Evolutionary conservation across 1,139 yeast species (phyloP), one percentile per base, ranked within the genome.

Genomic region (Diutina rugosa): DNA sequence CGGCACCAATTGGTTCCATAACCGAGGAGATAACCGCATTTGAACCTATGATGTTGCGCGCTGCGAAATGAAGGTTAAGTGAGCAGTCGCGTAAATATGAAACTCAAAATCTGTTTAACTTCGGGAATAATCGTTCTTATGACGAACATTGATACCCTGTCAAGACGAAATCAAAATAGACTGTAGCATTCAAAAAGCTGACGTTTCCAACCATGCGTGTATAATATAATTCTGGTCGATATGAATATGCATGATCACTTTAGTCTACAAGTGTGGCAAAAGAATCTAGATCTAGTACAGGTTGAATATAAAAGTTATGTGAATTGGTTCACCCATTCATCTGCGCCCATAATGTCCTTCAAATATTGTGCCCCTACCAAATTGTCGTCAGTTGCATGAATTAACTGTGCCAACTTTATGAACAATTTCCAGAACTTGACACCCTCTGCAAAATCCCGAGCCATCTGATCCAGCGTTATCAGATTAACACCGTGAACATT

Each of bases 401-500:
- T 71, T 21, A 70, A 65, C 55, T 65, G 64, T 16, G 76, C 70
- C 57, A 83, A 68, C 41, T 67, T 63, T 55, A 76, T 72, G 56
- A 80, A 80, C 54, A 69, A 63, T 18, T 60, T 59, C 74, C 81
- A 73, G 59, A 78, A 77, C 51, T 63, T 59, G 12, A 76, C 67
- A 6, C 77, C 80, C 21, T 60, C 60, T 5, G 67, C 64, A 56
- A 82, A 70, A 62, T 81, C 85, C 1, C 61, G 62, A 41, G 70
- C 64, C 18, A 80, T 66, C 60, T 72, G 78, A 1, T 64, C 67
- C 1, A 69, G 61, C 1, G 73, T 71, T 29, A 74, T 67, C 55
- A 78, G 70, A 59, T 76, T 76, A 48, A 71, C 68, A 1, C 80
- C 79, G 61, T 72, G 68, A 44, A 74, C 77, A 61, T 75, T 75